Conservation (phyloP, 495 filamentous ascomycete species). For the Penicillium silybi region DNA sequence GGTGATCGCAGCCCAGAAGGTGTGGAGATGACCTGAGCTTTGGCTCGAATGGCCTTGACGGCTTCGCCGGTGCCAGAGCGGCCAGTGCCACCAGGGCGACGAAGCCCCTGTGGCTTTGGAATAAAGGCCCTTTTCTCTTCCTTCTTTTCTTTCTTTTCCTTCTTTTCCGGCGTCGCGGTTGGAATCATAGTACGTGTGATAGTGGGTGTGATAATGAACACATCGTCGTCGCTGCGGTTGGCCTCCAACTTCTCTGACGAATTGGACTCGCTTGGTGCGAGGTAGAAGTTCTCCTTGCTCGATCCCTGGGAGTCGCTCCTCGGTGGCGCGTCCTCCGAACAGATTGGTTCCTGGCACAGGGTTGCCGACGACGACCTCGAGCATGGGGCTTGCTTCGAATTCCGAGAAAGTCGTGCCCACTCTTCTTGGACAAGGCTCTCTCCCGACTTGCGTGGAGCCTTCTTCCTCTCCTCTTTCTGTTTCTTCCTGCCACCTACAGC, state of each 20-base stretch:
- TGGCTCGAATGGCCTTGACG: constrained; percentile 30
- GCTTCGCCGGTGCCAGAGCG: constrained; percentile 25
- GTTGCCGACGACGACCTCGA: constrained; percentile 33
- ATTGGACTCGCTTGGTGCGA: constrained; percentile 8
- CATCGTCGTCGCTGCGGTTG: constrained; percentile 33
- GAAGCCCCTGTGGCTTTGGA: constrained; percentile 20
- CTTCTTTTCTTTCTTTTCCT: background rate
- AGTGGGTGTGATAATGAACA: constrained; percentile 50
- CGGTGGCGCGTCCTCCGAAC: constrained; percentile 18
- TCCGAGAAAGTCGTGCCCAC: constrained; percentile 36
- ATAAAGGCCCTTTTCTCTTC: constrained; percentile 12
- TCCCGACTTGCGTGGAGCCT: constrained; percentile 9
- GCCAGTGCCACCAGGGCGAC: constrained; percentile 24
- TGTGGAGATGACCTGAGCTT: constrained; percentile 28
- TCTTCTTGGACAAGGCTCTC: constrained; percentile 27
- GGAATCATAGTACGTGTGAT: constrained; percentile 40
- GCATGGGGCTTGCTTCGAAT: constrained; percentile 43
- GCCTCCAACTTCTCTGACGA: constrained; percentile 15
- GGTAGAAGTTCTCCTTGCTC: constrained; percentile 28
- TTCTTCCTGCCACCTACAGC: constrained; percentile 23
- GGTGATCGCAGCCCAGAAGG: constrained; percentile 31
- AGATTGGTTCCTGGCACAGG: constrained; percentile 28
- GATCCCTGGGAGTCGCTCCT: constrained; percentile 14
- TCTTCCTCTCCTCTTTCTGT: constrained; percentile 18
- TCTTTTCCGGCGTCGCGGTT: constrained; percentile 1